phyloP scores from a whole-genome alignment of 352 stramenopile genomes.

The Paralagenidium karlingii region DNA sequence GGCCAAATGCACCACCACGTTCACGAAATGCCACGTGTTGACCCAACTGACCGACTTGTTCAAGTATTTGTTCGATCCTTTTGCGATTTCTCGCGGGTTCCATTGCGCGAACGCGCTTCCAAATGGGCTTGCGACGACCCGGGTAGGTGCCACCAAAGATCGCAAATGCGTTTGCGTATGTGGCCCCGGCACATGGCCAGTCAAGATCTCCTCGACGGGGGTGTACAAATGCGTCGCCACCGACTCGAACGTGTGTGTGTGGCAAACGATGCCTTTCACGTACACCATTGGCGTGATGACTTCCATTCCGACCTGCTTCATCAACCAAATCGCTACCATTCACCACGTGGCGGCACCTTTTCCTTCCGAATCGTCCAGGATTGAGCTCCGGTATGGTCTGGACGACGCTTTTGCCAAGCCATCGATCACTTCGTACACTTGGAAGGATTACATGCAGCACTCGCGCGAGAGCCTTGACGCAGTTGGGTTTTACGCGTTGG shows the following conservation, averaged over 20 bases:
- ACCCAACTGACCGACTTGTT: constrained; percentile 25
- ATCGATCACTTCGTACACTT: no score
- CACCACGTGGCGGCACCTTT: constrained; percentile 26
- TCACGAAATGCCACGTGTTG: constrained; percentile 20
- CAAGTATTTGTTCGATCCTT: constrained; percentile 57
- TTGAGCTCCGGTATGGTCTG: no score
- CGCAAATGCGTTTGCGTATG: constrained; percentile 51
- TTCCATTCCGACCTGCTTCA: constrained; percentile 14
- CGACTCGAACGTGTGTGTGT: no score
- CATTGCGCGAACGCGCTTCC: constrained; percentile 19
- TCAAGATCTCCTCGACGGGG: constrained; percentile 14
- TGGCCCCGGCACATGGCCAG: neutral
- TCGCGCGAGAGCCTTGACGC: constrained; percentile 21
- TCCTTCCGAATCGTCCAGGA: no score
- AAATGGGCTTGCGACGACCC: constrained; percentile 29
- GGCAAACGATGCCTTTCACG: no score
- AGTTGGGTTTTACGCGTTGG: constrained; percentile 23
- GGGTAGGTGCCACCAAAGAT: constrained; percentile 10
- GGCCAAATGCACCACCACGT: constrained; percentile 8
- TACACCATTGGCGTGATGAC: constrained; percentile 3
- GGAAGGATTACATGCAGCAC: constrained; percentile 36
- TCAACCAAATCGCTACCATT: constrained; percentile 17
- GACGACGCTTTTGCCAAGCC: no score
- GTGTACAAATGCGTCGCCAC: no score
- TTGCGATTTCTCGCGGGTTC: constrained; percentile 19